These are phyloP conservation scores for Penicillium alfredii DNA, from an alignment of 495 filamentous ascomycete species.

Conservation along the genomic window DNA sequence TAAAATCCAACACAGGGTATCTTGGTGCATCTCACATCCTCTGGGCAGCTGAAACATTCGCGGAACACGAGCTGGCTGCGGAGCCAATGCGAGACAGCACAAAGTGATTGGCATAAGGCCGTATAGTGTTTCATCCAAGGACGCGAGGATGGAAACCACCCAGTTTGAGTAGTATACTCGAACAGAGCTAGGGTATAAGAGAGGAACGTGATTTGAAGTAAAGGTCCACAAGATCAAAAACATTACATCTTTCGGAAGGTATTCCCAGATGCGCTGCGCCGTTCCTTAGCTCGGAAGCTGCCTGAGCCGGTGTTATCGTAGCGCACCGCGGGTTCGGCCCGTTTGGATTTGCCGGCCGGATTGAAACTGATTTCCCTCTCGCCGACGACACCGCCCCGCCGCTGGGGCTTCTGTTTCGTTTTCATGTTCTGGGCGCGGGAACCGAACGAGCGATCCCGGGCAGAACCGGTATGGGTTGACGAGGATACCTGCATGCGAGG, in stretches of 20 bases:
- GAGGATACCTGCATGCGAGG: slow-evolving; percentile 55
- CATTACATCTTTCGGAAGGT: slow-evolving; percentile 48
- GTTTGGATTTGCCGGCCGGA: slow-evolving; percentile 54
- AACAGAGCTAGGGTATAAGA: too few species aligned
- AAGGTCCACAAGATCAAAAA: too few species aligned
- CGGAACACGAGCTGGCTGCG: too few species aligned
- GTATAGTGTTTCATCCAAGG: too few species aligned
- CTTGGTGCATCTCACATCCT: too few species aligned
- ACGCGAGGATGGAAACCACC: too few species aligned
- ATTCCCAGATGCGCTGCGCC: slow-evolving; percentile 49
- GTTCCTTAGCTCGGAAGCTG: slow-evolving; percentile 36
- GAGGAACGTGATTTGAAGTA: too few species aligned
- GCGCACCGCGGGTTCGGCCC: slow-evolving; percentile 24
- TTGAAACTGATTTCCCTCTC: slow-evolving; percentile 85
- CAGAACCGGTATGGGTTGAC: slow-evolving; percentile 37
- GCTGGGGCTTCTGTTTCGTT: slow-evolving; percentile 38
- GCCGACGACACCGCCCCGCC: slow-evolving; percentile 58
- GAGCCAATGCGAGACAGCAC: too few species aligned
- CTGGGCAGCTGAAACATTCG: too few species aligned
- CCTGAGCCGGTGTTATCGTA: slow-evolving; percentile 26
- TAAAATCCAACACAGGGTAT: too few species aligned
- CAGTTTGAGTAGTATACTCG: too few species aligned
- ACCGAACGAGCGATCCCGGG: slow-evolving; percentile 61
- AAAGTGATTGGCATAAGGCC: too few species aligned
- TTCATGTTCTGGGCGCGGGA: slow-evolving; percentile 54